phyloP scores from a whole-genome alignment of 2,329 filamentous ascomycete genomes.

The Sporothrix dimorphospora region DNA sequence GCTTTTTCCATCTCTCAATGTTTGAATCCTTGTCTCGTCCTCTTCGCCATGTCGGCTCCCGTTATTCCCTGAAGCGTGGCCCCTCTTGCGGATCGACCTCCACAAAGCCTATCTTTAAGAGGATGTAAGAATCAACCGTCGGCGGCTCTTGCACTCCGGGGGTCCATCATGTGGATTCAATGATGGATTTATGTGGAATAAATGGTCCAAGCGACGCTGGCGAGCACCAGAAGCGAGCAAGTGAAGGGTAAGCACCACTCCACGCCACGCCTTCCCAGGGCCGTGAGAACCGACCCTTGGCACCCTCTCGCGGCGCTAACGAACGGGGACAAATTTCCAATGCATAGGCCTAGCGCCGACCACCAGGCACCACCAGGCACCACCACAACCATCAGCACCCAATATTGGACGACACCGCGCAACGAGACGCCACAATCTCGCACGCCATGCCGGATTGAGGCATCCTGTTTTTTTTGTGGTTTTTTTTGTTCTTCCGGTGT shows the following conservation, averaged over 20 bases:
- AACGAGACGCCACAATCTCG: not conserved
- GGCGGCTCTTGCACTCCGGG: constrained; percentile 4
- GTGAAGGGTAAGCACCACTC: too few species aligned
- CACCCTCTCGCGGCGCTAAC: not conserved
- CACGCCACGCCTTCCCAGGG: not conserved
- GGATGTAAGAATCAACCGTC: not conserved
- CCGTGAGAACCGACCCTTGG: not conserved
- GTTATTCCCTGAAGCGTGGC: not conserved
- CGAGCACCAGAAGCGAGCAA: too few species aligned
- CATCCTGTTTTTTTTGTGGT: not conserved
- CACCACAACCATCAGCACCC: not conserved
- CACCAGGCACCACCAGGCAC: not conserved
- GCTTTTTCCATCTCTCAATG: too few species aligned
- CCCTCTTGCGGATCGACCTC: not conserved
- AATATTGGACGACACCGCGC: too few species aligned
- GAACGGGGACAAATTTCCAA: constrained; percentile 13
- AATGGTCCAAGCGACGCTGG: not conserved
- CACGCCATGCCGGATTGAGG: constrained; percentile 18
- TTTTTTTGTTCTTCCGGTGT: not conserved
- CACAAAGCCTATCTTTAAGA: constrained; percentile 16
- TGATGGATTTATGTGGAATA: not conserved
- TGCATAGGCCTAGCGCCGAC: constrained; percentile 16
- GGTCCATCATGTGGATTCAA: not conserved
- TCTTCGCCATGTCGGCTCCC: not conserved
- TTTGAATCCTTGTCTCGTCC: too few species aligned